Base-by-base conservation (phyloP, 163 green algal species). In the Chloroidium sp. region DNA sequence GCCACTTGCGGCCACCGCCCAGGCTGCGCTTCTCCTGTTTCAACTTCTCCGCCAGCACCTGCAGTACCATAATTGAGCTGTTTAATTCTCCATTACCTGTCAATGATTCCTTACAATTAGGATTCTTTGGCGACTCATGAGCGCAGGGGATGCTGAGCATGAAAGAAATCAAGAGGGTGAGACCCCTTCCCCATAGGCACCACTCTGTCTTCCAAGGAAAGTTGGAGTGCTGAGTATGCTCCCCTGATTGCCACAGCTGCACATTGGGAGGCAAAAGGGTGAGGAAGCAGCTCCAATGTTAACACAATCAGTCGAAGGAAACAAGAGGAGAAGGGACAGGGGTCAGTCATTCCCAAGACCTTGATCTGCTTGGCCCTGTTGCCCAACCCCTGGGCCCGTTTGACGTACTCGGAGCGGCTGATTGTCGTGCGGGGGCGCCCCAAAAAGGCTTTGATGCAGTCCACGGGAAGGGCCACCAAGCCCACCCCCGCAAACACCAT, bases 401-500 rank as follows among this genome's bases (percentile, higher is more conserved):
- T 86, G 57, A 98, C 93, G 91, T 98, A 99, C 83, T 98, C 90
- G 4, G 86, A 90, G 68, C 91, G 90, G 1, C 91, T 93, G 79
- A 99, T 99, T 69, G 88, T 90, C 13, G 89, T 84, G 60, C 79
- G 83, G 1, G 95, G 96, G 0, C 96, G 88, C 0, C 85, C 80
- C 8, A 96, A 83, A 86, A 97, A 99, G 76, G 91, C 80, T 14
- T 89, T 84, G 74, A 99, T 91, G 84, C 89, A 91, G 86, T 98
- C 95, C 8, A 99, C 82, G 13, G 96, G 96, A 69, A 97, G 85
- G 0, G 90, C 85, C 60, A 97, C 85, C 61, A 99, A 82, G 62
- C 96, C 96, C 67, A 98, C 93, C 64, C 94, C 95, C 69, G 89
- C 94, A 88, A 98, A 98, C 13, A 97, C 87, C 79, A 97, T 89